Percentiles rank a stretch among this genome's conserved stretches.
These are phyloP conservation scores for Solanum rostratum DNA, from an alignment of 257 asterid species.

Conservation along the genomic window DNA sequence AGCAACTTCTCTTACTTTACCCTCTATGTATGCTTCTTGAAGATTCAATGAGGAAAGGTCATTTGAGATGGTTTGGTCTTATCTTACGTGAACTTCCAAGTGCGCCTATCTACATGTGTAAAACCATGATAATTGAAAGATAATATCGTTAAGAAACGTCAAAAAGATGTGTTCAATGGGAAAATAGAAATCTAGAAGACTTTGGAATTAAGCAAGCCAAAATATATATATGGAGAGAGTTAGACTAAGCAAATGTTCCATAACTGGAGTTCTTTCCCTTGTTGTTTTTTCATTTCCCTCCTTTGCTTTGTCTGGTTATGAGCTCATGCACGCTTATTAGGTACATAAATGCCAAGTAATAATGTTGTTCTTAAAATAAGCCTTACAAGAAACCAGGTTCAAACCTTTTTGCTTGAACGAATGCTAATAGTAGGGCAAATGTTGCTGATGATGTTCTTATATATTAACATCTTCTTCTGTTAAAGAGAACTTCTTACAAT, in stretches of 20 bases:
- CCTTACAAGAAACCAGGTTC: background rate
- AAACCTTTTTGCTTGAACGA: background rate
- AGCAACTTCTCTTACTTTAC: background rate
- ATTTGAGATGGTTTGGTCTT: background rate
- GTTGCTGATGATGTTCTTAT: background rate
- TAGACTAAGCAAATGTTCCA: background rate
- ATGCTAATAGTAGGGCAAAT: background rate
- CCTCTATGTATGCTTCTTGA: background rate
- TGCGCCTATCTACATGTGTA: background rate
- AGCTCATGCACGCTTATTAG: background rate
- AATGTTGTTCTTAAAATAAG: background rate
- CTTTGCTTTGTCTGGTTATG: background rate
- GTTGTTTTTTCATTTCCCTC: background rate
- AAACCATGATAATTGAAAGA: background rate
- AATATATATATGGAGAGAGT: background rate
- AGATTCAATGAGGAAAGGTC: background rate
- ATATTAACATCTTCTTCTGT: background rate
- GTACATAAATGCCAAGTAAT: background rate
- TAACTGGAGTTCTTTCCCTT: background rate
- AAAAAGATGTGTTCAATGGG: background rate
- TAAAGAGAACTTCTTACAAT: background rate
- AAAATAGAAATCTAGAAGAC: background rate
- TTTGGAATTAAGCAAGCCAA: background rate
- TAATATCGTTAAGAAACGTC: background rate
- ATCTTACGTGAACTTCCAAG: background rate